A percentile compares a stretch with the other conserved stretches of the same genome.
These are phyloP conservation scores for Ophiorrhiza pumila DNA, from an alignment of 257 asterid species.

Conservation along the genomic window DNA sequence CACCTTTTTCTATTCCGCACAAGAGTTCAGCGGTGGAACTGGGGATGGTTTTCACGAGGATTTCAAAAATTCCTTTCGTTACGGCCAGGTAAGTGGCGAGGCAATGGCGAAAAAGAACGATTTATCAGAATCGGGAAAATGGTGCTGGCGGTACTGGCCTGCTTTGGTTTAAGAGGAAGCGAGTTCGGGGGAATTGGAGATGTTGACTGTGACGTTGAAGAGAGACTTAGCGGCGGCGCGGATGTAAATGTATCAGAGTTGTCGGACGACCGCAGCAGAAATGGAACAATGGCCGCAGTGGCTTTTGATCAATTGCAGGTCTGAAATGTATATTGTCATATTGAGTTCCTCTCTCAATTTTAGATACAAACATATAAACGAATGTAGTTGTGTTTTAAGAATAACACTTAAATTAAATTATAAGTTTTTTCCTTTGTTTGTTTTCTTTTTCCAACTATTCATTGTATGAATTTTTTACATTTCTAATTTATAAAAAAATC, in stretches of 20 bases:
- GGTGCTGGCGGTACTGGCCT: conserved; percentile 80
- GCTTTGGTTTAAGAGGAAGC: conserved; percentile 59
- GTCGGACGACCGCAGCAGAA: conserved; percentile 54
- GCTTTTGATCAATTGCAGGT: no score
- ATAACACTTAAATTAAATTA: no score
- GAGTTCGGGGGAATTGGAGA: conserved; percentile 66
- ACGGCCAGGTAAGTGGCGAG: conserved; percentile 72
- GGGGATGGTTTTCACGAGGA: conserved; percentile 58
- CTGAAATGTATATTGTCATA: no score
- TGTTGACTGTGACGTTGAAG: conserved; percentile 67
- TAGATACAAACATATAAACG: no score
- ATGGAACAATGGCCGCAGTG: conserved; percentile 38
- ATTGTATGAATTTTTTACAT: no score
- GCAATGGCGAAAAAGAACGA: conserved; percentile 72
- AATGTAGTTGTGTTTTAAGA: no score
- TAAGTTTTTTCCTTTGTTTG: no score
- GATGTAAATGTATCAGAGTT: conserved; percentile 50
- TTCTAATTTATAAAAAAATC: no score
- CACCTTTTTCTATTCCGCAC: conserved; percentile 65
- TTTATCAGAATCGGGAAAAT: conserved; percentile 45
- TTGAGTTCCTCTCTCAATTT: no score
- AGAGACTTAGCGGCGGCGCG: conserved; percentile 67
- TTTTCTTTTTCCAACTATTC: no score
- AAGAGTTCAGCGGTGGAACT: conserved; percentile 88
- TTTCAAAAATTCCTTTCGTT: conserved; percentile 63